phyloP scores from a whole-genome alignment of 305 asterid species.

The Solanum chacoense region DNA sequence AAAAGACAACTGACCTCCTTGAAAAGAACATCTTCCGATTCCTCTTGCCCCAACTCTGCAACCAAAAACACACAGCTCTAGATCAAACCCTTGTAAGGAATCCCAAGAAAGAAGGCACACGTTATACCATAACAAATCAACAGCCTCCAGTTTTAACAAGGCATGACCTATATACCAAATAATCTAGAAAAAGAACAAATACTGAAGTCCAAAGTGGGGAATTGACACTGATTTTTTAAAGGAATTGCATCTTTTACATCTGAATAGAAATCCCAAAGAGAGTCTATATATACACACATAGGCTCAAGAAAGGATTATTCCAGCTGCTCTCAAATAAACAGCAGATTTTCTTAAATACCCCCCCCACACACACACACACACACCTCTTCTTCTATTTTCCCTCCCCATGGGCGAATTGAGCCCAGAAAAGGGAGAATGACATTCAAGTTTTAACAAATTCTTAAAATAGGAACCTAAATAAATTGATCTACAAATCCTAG shows the following conservation, averaged over 20 bases:
- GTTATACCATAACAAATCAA: not conserved
- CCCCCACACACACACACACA: not conserved
- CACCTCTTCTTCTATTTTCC: not conserved
- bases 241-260: not conserved
- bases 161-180: not conserved
- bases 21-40: constrained; percentile 83
- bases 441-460: not conserved
- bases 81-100: not conserved
- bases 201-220: not conserved
- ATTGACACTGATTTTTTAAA: not conserved
- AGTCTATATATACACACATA: not conserved
- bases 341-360: not conserved
- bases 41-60: constrained; percentile 90
- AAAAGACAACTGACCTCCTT: constrained; percentile 50
- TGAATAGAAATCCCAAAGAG: not conserved
- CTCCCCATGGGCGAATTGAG: not conserved
- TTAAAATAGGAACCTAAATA: not conserved
- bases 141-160: not conserved
- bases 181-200: not conserved
- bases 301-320: not conserved
- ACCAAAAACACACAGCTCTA: constrained; percentile 17
- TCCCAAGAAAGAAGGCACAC: not conserved
- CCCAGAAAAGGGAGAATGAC: not conserved
- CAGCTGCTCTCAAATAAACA: not conserved
- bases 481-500: not conserved